Percentiles rank a stretch among this genome's conserved stretches.
phyloP scores from a whole-genome alignment of 352 stramenopile species.

The Aphanomyces euteiches region DNA sequence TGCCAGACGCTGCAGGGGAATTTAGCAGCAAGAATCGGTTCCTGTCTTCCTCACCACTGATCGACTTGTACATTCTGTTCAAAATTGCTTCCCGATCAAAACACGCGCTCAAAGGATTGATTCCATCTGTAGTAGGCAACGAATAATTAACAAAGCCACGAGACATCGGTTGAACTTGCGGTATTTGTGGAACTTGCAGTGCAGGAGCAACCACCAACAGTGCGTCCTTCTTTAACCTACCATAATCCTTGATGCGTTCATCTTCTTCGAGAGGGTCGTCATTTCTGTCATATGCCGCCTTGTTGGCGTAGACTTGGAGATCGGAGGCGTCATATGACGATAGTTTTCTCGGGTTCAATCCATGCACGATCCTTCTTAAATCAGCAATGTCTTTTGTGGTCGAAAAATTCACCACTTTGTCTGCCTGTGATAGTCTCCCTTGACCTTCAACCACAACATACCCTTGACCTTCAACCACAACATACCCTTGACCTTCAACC shows the following conservation, averaged over 20 bases:
- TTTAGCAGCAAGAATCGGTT: not conserved
- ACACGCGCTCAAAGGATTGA: not conserved
- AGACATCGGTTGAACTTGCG: not conserved
- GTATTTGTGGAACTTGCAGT: not conserved
- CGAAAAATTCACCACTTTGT: too few relatives aligned
- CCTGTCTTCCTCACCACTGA: not conserved
- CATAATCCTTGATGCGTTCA: not conserved
- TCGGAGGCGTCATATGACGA: not conserved
- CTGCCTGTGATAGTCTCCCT: too few relatives aligned
- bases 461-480: too few relatives aligned
- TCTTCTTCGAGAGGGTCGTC: not conserved
- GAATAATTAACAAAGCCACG: not conserved
- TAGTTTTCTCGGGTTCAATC: not conserved
- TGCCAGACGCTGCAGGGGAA: not conserved
- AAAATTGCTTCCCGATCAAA: slow-evolving; percentile 1
- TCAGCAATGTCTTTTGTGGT: too few relatives aligned
- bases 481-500: too few relatives aligned
- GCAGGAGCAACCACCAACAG: not conserved
- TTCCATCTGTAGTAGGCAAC: not conserved
- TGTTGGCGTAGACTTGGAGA: not conserved
- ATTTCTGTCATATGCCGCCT: not conserved
- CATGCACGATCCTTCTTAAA: too few relatives aligned
- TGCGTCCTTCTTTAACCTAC: not conserved
- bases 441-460: too few relatives aligned
- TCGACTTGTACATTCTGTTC: not conserved